Conservation (phyloP, 345 rosid genomes). For the Populus deltoides region DNA sequence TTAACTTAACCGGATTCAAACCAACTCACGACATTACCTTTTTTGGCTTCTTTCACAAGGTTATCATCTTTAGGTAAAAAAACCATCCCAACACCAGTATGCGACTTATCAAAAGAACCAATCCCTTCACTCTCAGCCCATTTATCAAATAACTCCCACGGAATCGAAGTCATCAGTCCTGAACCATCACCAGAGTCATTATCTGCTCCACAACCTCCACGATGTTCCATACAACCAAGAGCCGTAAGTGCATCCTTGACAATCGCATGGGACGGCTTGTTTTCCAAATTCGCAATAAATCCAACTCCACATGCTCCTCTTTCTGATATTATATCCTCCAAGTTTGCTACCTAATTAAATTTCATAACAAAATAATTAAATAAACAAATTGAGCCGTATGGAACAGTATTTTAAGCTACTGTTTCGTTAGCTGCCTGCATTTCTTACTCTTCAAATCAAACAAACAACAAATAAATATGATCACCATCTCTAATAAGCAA, state of each 20-base stretch:
- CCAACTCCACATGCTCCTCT: slow-evolving; percentile 99
- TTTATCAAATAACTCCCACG: slow-evolving; percentile 77
- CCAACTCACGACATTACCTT: slow-evolving; percentile 47
- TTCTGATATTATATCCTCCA: slow-evolving; percentile 85
- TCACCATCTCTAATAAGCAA: not conserved
- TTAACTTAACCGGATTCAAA: slow-evolving; percentile 3
- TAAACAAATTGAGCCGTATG: not conserved
- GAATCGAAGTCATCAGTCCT: slow-evolving; percentile 95
- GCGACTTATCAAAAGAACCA: slow-evolving; percentile 69
- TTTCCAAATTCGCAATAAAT: slow-evolving; percentile 94
- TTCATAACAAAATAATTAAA: slow-evolving; percentile 9
- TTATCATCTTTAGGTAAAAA: slow-evolving; percentile 72
- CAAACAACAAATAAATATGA: not conserved
- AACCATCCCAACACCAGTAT: slow-evolving; percentile 95
- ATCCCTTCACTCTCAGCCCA: slow-evolving; percentile 82
- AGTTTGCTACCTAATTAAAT: slow-evolving; percentile 66
- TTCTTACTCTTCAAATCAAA: not conserved
- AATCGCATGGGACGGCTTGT: slow-evolving; percentile 74
- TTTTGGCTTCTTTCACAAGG: slow-evolving; percentile 64
- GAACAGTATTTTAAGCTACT: not conserved
- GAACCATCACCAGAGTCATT: slow-evolving; percentile 98
- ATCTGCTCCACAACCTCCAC: slow-evolving; percentile 99
- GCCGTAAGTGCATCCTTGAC: slow-evolving; percentile 81
- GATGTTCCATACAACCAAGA: slow-evolving; percentile 98
- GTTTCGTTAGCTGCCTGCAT: not conserved